Conservation (phyloP, 441 rosid genomes). For the Geranium incanum region DNA sequence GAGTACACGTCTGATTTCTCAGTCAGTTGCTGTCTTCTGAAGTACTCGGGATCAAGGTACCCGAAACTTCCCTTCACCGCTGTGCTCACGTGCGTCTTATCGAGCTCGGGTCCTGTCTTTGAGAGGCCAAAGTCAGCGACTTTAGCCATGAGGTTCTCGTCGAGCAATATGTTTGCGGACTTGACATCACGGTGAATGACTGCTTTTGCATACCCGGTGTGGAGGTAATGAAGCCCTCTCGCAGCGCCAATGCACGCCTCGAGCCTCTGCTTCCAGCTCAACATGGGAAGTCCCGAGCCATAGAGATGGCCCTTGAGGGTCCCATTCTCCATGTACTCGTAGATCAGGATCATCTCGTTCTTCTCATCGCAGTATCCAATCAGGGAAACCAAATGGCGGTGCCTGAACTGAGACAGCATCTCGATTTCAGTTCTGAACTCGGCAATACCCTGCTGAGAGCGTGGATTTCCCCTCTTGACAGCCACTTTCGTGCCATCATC, state of each 20-base stretch:
- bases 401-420: slow-evolving; percentile 21
- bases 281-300: slow-evolving; percentile 9
- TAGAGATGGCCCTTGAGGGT: slow-evolving; percentile 18
- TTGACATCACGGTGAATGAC: no score
- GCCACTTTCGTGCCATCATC: slow-evolving; percentile 19
- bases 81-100: slow-evolving; percentile 25
- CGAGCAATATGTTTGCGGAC: no score
- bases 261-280: no score
- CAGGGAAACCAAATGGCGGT: slow-evolving; percentile 21
- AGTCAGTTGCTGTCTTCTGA: slow-evolving; percentile 31
- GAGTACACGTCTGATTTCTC: slow-evolving; percentile 37
- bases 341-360: slow-evolving; percentile 22
- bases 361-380: slow-evolving; percentile 23
- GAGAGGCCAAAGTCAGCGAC: slow-evolving; percentile 25
- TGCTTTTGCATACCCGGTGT: no score
- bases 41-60: slow-evolving; percentile 77
- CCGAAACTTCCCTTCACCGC: slow-evolving; percentile 15
- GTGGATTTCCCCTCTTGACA: slow-evolving; percentile 20
- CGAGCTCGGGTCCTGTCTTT: slow-evolving; percentile 21
- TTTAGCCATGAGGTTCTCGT: slow-evolving; percentile 16
- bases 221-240: no score
- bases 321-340: slow-evolving; percentile 23
- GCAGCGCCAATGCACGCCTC: no score
- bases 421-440: slow-evolving; percentile 11
- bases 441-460: slow-evolving; percentile 21